Percentiles rank a stretch among this genome's conserved stretches.
Conservation (phyloP, 306 rosid species). For the Begonia masoniana region DNA sequence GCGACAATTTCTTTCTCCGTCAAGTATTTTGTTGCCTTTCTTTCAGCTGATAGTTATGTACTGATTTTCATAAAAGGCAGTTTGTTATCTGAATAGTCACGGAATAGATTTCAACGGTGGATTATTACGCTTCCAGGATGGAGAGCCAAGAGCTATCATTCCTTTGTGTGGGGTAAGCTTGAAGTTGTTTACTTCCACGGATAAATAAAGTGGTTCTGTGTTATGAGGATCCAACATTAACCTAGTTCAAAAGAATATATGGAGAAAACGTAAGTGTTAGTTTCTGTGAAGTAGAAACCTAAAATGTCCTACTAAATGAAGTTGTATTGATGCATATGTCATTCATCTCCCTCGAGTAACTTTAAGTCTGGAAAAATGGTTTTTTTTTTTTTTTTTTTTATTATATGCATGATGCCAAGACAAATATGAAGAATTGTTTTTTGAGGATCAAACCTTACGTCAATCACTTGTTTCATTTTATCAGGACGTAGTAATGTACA, state of each 20-base stretch:
- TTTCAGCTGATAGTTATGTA: conserved; percentile 18
- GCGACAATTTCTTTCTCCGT: background rate
- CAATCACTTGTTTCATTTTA: background rate
- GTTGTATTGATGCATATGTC: background rate
- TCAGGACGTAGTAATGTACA: conserved; percentile 82
- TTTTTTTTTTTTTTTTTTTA: no score
- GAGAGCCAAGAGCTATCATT: conserved; percentile 45
- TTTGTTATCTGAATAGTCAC: conserved; percentile 66
- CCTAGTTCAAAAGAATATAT: no score
- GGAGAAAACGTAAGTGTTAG: background rate
- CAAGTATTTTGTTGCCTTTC: background rate
- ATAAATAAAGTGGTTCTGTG: no score
- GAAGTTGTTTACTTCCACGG: conserved; percentile 1
- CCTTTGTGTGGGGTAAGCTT: conserved; percentile 71
- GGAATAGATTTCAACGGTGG: conserved; percentile 73
- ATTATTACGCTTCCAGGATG: conserved; percentile 72
- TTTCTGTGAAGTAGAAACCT: background rate
- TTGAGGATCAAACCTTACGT: no score
- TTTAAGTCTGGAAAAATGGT: background rate
- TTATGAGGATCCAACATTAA: background rate
- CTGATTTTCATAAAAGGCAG: conserved; percentile 50
- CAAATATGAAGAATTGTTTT: no score
- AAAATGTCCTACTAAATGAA: background rate
- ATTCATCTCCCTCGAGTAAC: background rate
- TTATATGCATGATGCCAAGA: no score